Conservation (phyloP, 2,329 filamentous ascomycete species). For the Xylariaceae sp. region DNA sequence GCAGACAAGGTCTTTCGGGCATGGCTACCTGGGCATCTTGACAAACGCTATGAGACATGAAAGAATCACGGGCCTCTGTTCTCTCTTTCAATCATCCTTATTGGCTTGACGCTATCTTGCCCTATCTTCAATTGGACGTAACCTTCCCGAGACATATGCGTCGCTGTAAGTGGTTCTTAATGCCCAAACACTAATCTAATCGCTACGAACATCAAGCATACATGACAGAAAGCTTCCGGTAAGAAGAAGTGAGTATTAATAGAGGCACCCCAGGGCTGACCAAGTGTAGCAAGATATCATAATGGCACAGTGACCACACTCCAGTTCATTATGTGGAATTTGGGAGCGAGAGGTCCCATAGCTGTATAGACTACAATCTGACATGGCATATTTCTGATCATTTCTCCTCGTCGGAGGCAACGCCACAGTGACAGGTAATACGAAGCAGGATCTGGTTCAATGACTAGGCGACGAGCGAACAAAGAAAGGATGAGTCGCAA, state of each 20-base stretch:
- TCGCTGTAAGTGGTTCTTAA: neutral
- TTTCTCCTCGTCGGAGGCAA: neutral
- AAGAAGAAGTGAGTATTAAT: neutral
- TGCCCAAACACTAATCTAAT: too few relatives aligned
- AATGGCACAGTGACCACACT: neutral
- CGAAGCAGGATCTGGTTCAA: neutral
- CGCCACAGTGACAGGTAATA: slow-evolving; percentile 1
- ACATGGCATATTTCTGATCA: slow-evolving; percentile 2
- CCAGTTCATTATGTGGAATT: slow-evolving; percentile 2
- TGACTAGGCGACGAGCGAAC: slow-evolving; percentile 6
- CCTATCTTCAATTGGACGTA: slow-evolving; percentile 11
- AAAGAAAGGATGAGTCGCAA: slow-evolving; percentile 10
- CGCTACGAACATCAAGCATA: too few relatives aligned
- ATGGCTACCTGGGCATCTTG: neutral
- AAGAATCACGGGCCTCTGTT: slow-evolving; percentile 4
- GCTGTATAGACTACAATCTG: neutral
- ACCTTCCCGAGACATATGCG: slow-evolving; percentile 17
- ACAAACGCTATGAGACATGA: slow-evolving; percentile 21
- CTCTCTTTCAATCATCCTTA: neutral
- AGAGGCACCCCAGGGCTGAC: neutral
- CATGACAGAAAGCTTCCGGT: neutral
- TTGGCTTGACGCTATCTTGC: neutral
- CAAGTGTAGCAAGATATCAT: neutral
- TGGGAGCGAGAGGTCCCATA: neutral
- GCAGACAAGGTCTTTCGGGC: neutral